phyloP scores from a whole-genome alignment of 2,329 filamentous ascomycete species.

The Colletotrichum spinosum region DNA sequence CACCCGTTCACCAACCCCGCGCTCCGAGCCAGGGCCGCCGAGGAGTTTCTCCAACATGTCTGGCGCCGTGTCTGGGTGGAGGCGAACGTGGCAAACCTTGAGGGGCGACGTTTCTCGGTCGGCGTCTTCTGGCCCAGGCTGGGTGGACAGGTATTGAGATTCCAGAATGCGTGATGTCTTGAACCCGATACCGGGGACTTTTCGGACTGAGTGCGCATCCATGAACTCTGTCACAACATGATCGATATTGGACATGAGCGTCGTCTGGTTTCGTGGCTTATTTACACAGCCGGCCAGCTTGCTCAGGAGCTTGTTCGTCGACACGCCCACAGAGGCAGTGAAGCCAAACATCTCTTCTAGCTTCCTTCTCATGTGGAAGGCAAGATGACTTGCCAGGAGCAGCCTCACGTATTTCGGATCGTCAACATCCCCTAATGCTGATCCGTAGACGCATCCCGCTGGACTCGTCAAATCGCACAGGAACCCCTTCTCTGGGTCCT shows the following conservation, averaged over 20 bases:
- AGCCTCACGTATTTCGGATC: conserved; percentile 69
- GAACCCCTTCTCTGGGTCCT: conserved; percentile 85
- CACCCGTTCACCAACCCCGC: conserved; percentile 76
- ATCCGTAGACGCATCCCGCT: conserved; percentile 68
- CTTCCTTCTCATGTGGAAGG: conserved; percentile 76
- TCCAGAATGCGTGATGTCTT: conserved; percentile 71
- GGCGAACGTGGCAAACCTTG: conserved; percentile 74
- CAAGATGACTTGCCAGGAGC: conserved; percentile 83
- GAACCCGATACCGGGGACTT: conserved; percentile 87
- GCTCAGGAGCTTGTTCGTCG: conserved; percentile 86
- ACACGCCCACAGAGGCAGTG: conserved; percentile 88
- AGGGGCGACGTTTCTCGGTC: conserved; percentile 53
- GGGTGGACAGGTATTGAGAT: conserved; percentile 38
- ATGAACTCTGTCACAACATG: conserved; percentile 74
- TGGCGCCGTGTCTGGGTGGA: conserved; percentile 71
- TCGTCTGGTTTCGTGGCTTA: conserved; percentile 91
- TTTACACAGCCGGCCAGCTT: conserved; percentile 87
- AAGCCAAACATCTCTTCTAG: conserved; percentile 84
- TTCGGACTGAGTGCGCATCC: conserved; percentile 79
- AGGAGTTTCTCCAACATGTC: conserved; percentile 76
- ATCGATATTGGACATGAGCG: conserved; percentile 75
- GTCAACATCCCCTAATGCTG: conserved; percentile 42
- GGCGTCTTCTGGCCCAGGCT: conserved; percentile 20
- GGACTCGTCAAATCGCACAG: conserved; percentile 77
- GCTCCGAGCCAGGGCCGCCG: conserved; percentile 75